These are phyloP conservation scores for Cercophora samala DNA, from an alignment of 495 filamentous ascomycete species.

Conservation along the genomic window DNA sequence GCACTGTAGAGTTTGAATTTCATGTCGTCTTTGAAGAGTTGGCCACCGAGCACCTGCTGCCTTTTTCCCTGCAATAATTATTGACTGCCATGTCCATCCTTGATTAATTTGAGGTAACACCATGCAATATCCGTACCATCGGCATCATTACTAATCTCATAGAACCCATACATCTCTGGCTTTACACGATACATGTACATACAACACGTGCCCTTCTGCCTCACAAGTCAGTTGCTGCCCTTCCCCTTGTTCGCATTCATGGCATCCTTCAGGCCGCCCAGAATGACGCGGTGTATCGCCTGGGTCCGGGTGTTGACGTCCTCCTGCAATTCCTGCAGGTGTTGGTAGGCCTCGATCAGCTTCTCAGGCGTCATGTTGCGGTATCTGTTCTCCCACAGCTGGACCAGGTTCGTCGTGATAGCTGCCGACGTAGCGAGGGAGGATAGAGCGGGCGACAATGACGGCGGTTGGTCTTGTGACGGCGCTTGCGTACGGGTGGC, in stretches of 20 bases:
- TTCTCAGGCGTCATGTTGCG: slow-evolving; percentile 3
- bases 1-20: no score
- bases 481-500: background rate
- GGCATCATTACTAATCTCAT: no score
- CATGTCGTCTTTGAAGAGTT: no score
- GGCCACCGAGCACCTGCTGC: no score
- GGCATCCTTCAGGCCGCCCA: slow-evolving; percentile 6
- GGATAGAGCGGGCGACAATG: background rate
- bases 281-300: slow-evolving; percentile 24
- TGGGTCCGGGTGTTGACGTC: slow-evolving; percentile 20
- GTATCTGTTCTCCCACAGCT: slow-evolving; percentile 23
- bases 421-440: background rate
- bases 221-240: background rate
- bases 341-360: slow-evolving; percentile 14
- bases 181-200: background rate
- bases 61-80: no score
- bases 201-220: background rate
- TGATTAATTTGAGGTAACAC: no score
- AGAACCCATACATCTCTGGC: no score
- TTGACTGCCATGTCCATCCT: no score
- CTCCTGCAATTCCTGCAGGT: slow-evolving; percentile 22
- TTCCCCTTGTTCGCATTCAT: background rate
- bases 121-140: no score
- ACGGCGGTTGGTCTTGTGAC: background rate
- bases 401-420: background rate